Evolutionary conservation across 495 filamentous ascomycete species (phyloP), one percentile per base, ranked within the genome.

Genomic region (Pseudotulostoma volvatum): DNA sequence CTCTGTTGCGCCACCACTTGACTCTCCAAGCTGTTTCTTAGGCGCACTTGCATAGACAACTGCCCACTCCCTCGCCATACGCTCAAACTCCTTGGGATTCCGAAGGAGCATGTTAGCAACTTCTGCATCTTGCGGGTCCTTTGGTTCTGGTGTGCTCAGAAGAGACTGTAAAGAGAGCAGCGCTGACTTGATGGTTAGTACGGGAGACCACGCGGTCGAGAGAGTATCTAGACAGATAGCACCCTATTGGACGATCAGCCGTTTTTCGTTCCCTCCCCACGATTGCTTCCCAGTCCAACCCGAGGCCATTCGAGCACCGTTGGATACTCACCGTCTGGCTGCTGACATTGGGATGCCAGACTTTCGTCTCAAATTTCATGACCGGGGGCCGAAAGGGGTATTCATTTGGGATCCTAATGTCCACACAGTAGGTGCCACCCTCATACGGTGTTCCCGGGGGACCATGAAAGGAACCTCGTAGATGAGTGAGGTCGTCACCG

Each of bases 281-380:
- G n/a, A n/a, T n/a, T n/a, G n/a, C n/a, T n/a, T n/a, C n/a, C n/a
- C n/a, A n/a, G n/a, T n/a, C n/a, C n/a, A n/a, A n/a, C n/a, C n/a
- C n/a, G n/a, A n/a, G n/a, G n/a, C n/a, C n/a, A n/a, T n/a, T n/a
- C n/a, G n/a, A n/a, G n/a, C n/a, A n/a, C n/a, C n/a, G n/a, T 23
- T 9, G 20, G 4, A 5, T 16, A 70, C 78, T 53, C 60, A 94
- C 87, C 36, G 90, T 97, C 56, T 93, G 83, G 50, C 79, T 87
- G 70, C 79, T 86, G 60, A 97, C 74, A 58, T 97, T 97, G 23
- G 90, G 90, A 60, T 97, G 90, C 92, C 92, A 97, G 41, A 97
- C 79, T 57, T 80, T 92, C 48, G 92, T 97, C 46, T 80, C 72
- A 45, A 97, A 96, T 53, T 76, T 81, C 84, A 96, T 95, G 23